These are phyloP conservation scores for Boletus reticulatus DNA, from an alignment of 768 basidiomycete genomes.

Conservation along the genomic window DNA sequence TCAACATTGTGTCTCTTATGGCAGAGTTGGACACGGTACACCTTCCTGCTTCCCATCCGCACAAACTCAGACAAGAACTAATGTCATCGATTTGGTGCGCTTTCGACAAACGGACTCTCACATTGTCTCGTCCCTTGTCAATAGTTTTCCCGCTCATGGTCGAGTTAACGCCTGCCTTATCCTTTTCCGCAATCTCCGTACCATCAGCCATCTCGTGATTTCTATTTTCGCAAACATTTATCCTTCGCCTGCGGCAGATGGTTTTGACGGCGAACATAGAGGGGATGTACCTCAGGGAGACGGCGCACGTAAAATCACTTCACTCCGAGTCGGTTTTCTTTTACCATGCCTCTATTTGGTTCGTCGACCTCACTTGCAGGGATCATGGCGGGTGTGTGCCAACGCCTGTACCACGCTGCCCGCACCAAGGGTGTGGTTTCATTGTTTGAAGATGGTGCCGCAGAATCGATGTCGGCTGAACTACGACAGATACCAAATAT, in stretches of 20 bases:
- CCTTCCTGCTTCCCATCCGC: background rate
- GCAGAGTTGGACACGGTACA: background rate
- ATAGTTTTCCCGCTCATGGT: background rate
- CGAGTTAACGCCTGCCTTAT: background rate
- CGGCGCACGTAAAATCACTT: no score
- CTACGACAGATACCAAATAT: no score
- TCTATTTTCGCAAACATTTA: background rate
- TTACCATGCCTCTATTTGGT: no score
- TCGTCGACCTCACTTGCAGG: no score
- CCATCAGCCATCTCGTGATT: background rate
- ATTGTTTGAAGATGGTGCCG: no score
- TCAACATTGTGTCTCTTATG: background rate
- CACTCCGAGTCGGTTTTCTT: no score
- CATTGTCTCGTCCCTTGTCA: background rate
- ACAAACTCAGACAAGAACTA: background rate
- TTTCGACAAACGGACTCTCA: background rate
- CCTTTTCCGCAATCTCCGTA: background rate
- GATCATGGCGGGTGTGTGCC: no score
- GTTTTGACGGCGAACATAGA: background rate
- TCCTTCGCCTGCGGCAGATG: background rate
- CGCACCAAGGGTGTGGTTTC: no score
- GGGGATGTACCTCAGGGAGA: no score
- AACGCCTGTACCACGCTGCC: no score
- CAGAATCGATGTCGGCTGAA: no score
- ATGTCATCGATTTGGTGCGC: background rate